Base-by-base conservation (phyloP, 2,329 filamentous ascomycete genomes). In the Falciphora oryzae region DNA sequence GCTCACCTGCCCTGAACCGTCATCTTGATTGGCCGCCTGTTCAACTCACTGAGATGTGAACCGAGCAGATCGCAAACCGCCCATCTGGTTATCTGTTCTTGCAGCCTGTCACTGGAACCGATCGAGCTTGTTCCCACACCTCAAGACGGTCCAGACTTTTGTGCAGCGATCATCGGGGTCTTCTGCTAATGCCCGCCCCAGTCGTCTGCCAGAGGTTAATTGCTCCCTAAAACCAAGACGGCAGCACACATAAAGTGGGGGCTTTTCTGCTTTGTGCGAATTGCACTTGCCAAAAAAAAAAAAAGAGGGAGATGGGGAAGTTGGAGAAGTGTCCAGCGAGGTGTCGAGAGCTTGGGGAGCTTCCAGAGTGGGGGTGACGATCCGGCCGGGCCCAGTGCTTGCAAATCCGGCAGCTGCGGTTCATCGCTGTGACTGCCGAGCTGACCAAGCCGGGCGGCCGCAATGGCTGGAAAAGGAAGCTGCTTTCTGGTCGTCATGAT, bases 391-490 rank as follows among this genome's bases (percentile, higher is more conserved):
- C 18, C 44, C 44, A 25, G 22, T n/a, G 44, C 58, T 31, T 27
- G 58, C 58, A 22, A 60, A 60, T 60, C 31, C 31, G 58, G 58
- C 58, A 60, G 58, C 58, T 60, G 58, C 28, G 6, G 57, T 58
- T 58, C 27, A 25, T 35, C 16, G 11, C 31, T 25, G 58, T 35
- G 14, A 60, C 58, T 60, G 58, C 58, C 58, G 58, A 31, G 28
- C 16, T 32, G 57, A 28, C 57, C 57, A 28, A 58, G 29, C 27
- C 18, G 14, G 27, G 27, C 25, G 57, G 58, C 14, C 16, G 22
- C 27, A 60, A 35, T 16, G 22, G 28, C 58, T 60, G 6, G 31
- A 60, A 60, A 25, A 35, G 58, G 58, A 60, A 60, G 58, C 58
- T 60, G 28, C 58, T 60, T 58, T 53, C 44, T 53, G 6, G 22